A percentile compares a stretch with the other conserved stretches of the same genome.
Evolutionary conservation across 1,284 basidiomycete genomes (phyloP).

Genomic region (Microbotryum saponariae): DNA sequence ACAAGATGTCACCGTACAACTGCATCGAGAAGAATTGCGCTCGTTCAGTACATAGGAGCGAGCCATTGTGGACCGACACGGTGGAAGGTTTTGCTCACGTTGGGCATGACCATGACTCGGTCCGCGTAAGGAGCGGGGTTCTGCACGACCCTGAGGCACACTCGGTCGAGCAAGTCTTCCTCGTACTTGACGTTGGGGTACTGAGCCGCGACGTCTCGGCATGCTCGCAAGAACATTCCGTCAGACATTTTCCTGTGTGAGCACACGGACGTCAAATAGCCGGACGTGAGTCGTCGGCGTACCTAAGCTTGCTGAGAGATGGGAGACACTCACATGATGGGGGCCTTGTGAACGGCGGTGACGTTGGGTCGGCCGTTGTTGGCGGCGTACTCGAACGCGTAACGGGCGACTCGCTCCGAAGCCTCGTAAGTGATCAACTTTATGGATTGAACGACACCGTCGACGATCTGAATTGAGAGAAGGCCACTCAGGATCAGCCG

Average conservation of each 20-base stretch:
- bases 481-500: background rate
- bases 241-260: conserved; percentile 84
- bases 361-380: conserved; percentile 81
- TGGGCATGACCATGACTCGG: conserved; percentile 99
- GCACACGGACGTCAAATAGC: background rate
- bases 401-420: conserved; percentile 94
- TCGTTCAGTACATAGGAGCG: background rate
- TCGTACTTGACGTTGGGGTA: conserved; percentile 92
- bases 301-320: background rate
- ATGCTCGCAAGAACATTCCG: conserved; percentile 87
- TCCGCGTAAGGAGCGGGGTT: conserved; percentile 91
- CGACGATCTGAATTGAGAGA: conserved; percentile 54
- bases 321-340: conserved; percentile 71
- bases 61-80: background rate
- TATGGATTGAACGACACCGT: conserved; percentile 98
- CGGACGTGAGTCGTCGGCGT: background rate
- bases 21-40: background rate
- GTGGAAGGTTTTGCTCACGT: conserved; percentile 49
- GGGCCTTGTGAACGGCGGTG: conserved; percentile 98
- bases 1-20: conserved; percentile 72
- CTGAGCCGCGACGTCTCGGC: conserved; percentile 91
- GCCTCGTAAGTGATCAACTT: conserved; percentile 99
- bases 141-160: conserved; percentile 87
- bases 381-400: conserved; percentile 96
- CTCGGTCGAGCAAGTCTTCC: conserved; percentile 95